Percentiles rank a stretch among this genome's conserved stretches.
Conservation (phyloP, 208 protist species). For the Acanthamoeba healyi region DNA sequence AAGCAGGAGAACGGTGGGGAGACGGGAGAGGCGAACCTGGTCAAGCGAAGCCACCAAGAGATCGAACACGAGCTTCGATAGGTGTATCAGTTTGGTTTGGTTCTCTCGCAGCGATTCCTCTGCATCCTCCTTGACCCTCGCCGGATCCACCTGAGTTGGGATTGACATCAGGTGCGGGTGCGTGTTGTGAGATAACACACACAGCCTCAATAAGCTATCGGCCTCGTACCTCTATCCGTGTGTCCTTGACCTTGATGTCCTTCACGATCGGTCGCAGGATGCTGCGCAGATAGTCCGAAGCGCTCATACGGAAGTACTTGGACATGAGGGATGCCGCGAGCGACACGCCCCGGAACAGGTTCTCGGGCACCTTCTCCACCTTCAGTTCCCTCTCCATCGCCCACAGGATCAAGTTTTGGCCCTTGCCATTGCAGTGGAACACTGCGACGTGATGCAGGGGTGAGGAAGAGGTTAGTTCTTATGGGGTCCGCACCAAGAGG, state of each 20-base stretch:
- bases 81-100: neutral
- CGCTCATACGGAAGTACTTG: conserved; percentile 58
- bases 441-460: neutral
- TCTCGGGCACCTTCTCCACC: neutral
- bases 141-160: conserved; percentile 58
- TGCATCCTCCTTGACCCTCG: neutral
- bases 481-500: too few species aligned
- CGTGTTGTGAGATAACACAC: too few species aligned
- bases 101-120: neutral
- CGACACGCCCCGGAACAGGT: conserved; percentile 29
- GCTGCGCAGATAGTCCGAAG: conserved; percentile 32
- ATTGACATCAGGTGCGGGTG: neutral
- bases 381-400: conserved; percentile 15
- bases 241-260: conserved; percentile 50
- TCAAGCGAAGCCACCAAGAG: conserved; percentile 34
- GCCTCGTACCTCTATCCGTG: neutral
- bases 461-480: neutral
- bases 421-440: conserved; percentile 60
- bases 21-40: neutral
- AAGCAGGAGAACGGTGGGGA: neutral
- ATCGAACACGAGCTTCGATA: conserved; percentile 18
- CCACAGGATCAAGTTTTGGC: conserved; percentile 23
- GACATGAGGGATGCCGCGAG: conserved; percentile 49
- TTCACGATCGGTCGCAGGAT: conserved; percentile 13
- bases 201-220: too few species aligned